Evolutionary conservation across 495 filamentous ascomycete species (phyloP).

Genomic region (Penicillium robsamsonii): DNA sequence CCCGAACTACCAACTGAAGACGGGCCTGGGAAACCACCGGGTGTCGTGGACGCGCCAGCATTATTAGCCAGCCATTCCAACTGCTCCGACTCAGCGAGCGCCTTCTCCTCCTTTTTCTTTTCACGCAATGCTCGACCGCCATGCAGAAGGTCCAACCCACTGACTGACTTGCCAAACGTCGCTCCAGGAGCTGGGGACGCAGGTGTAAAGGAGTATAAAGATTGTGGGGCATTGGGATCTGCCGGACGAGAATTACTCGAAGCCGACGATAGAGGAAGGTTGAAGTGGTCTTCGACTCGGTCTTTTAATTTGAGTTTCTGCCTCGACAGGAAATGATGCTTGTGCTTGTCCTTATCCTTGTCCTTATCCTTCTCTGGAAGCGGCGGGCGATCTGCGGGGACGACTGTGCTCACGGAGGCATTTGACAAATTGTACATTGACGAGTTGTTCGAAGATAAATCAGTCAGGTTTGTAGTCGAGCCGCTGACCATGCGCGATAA

Average conservation of each 20-base stretch:
- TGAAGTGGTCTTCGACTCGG: constrained; percentile 64
- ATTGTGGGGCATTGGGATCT: constrained; percentile 79
- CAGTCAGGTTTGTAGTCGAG: constrained; percentile 73
- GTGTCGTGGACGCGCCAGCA: constrained; percentile 20
- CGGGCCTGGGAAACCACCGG: constrained; percentile 37
- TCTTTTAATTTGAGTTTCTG: constrained; percentile 89
- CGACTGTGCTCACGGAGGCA: constrained; percentile 77
- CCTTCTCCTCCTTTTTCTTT: constrained; percentile 85
- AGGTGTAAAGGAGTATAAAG: constrained; percentile 77
- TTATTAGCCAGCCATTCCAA: constrained; percentile 45
- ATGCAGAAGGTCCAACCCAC: constrained; percentile 80
- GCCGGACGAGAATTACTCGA: constrained; percentile 84
- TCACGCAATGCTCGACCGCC: constrained; percentile 81
- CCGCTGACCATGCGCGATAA: constrained; percentile 66
- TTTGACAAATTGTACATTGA: constrained; percentile 83
- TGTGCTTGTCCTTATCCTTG: constrained; percentile 58
- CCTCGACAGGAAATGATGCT: constrained; percentile 81
- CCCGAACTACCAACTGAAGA: constrained; percentile 35
- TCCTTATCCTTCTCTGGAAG: constrained; percentile 39
- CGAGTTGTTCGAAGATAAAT: constrained; percentile 60
- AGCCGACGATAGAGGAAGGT: constrained; percentile 80
- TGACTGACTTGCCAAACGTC: constrained; percentile 73
- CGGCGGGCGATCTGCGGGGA: constrained; percentile 41
- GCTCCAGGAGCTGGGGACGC: constrained; percentile 67
- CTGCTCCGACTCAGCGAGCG: constrained; percentile 42